Conservation (phyloP, 2,329 filamentous ascomycete genomes). For the Cercospora sojina region DNA sequence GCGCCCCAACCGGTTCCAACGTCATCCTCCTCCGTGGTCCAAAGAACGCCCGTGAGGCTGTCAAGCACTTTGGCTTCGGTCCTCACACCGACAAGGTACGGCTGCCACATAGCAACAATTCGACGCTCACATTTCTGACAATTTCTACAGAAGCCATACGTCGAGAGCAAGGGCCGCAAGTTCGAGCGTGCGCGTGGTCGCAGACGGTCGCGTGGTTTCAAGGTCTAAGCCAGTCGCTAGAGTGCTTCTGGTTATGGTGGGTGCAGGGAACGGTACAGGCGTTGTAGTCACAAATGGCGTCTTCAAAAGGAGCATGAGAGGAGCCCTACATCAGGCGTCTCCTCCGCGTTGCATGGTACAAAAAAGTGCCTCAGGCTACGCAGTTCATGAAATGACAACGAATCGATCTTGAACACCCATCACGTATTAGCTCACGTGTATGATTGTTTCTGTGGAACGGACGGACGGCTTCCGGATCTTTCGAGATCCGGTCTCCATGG, state of each 20-base stretch:
- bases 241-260: conserved; percentile 14
- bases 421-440: neutral
- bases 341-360: conserved; percentile 14
- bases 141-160: conserved; percentile 76
- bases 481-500: neutral
- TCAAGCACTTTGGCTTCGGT: conserved; percentile 99
- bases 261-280: conserved; percentile 21
- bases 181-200: conserved; percentile 99
- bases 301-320: conserved; percentile 20
- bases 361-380: conserved; percentile 15
- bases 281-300: conserved; percentile 17
- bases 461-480: conserved; percentile 6
- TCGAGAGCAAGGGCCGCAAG: conserved; percentile 99
- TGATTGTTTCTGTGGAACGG: neutral
- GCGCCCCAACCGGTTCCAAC: conserved; percentile 93
- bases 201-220: conserved; percentile 98
- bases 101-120: conserved; percentile 30
- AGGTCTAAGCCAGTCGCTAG: conserved; percentile 71
- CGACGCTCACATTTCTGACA: conserved; percentile 17
- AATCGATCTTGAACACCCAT: conserved; percentile 14
- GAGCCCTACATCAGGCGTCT: conserved; percentile 11
- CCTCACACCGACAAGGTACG: conserved; percentile 94
- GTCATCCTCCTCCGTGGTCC: conserved; percentile 94
- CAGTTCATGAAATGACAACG: conserved; percentile 26
- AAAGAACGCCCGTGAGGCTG: conserved; percentile 95